A percentile compares a stretch with the other conserved stretches of the same genome.
Conservation (phyloP, 257 asterid genomes). For the Linaria vulgaris region DNA sequence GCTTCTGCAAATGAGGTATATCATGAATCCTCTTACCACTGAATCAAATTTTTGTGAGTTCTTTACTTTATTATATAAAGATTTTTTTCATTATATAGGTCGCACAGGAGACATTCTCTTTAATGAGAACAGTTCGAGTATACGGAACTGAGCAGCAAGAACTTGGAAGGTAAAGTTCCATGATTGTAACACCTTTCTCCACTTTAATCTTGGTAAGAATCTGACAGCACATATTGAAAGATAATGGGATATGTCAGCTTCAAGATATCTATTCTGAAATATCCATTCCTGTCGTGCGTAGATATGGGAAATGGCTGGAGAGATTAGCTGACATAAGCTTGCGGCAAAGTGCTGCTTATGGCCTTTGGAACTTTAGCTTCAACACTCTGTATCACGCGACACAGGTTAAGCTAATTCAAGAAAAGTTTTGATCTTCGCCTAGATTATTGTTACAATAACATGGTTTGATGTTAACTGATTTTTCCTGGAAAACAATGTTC, state of each 20-base stretch:
- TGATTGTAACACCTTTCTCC: constrained; percentile 4
- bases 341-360: constrained; percentile 98
- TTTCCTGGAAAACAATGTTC: constrained; percentile 2
- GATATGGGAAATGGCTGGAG: constrained; percentile 73
- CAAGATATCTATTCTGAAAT: constrained; percentile 10
- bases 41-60: constrained; percentile 13
- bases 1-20: constrained; percentile 94
- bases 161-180: constrained; percentile 57
- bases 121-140: constrained; percentile 91
- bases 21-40: constrained; percentile 17
- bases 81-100: constrained; percentile 49
- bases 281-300: constrained; percentile 31
- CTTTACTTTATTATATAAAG: constrained; percentile 21
- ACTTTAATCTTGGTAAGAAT: background rate
- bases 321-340: constrained; percentile 76
- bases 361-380: constrained; percentile 89
- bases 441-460: background rate
- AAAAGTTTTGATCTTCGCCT: background rate
- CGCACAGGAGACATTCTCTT: constrained; percentile 89
- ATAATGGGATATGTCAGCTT: constrained; percentile 16
- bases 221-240: background rate
- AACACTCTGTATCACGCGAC: constrained; percentile 84
- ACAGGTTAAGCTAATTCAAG: constrained; percentile 57
- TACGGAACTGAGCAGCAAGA: constrained; percentile 91
- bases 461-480: background rate